A percentile compares a stretch with the other conserved stretches of the same genome.
Evolutionary conservation across 345 rosid species (phyloP).

Genomic region (Citrus sinensis): DNA sequence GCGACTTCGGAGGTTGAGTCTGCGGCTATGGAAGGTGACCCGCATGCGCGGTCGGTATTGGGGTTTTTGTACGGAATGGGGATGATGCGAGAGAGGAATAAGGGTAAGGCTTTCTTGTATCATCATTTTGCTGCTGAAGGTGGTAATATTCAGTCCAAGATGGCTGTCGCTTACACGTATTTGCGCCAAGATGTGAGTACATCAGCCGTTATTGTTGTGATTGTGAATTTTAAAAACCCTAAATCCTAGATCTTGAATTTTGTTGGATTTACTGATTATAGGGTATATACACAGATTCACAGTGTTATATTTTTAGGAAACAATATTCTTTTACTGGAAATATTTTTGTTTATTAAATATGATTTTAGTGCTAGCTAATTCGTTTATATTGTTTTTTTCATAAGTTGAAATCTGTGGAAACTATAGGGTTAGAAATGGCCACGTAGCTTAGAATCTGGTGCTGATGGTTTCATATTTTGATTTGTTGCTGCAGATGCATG

Average conservation of each 20-base stretch:
- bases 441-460: neutral
- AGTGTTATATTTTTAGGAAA: neutral
- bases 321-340: neutral
- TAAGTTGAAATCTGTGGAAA: too few relatives aligned
- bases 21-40: conserved; percentile 55
- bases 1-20: conserved; percentile 62
- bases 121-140: conserved; percentile 73
- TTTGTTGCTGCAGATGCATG: conserved; percentile 66
- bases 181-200: conserved; percentile 84
- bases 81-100: conserved; percentile 64
- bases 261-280: neutral
- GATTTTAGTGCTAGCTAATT: neutral
- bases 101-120: conserved; percentile 69
- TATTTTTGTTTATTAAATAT: too few relatives aligned
- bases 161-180: conserved; percentile 88
- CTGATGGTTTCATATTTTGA: neutral
- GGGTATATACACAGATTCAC: neutral
- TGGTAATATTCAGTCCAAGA: conserved; percentile 86
- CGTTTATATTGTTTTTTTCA: too few relatives aligned
- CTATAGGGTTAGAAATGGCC: neutral
- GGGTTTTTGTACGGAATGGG: conserved; percentile 74
- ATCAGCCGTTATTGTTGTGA: neutral
- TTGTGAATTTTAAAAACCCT: neutral
- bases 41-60: conserved; percentile 70
- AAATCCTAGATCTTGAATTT: neutral